A percentile compares a stretch with the other conserved stretches of the same genome.
phyloP scores from a whole-genome alignment of 768 basidiomycete genomes.

The Paxillus involutus region DNA sequence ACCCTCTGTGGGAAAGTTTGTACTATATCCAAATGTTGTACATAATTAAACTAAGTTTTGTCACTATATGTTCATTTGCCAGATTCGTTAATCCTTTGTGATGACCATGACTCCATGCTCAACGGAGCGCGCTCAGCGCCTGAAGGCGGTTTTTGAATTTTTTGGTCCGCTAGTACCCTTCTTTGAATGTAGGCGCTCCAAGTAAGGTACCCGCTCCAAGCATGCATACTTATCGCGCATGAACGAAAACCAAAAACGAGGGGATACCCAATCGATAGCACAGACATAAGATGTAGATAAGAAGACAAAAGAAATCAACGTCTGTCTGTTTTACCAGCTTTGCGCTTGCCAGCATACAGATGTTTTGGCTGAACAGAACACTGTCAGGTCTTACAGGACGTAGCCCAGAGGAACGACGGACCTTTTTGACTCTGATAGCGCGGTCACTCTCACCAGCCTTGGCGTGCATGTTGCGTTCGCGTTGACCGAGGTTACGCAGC shows the following conservation, averaged over 20 bases:
- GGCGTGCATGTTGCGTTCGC: constrained; percentile 83
- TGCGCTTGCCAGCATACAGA: constrained; percentile 82
- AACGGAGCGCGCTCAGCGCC: too few species aligned
- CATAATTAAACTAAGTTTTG: too few species aligned
- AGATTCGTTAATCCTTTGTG: too few species aligned
- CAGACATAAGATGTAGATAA: not conserved
- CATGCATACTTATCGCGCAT: not conserved
- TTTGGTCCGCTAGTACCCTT: too few species aligned
- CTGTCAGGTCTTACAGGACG: not conserved
- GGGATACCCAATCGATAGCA: constrained; percentile 5
- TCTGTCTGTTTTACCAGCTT: constrained; percentile 80
- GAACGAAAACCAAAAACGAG: not conserved
- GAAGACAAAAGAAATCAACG: constrained; percentile 40
- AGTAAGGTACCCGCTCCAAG: not conserved
- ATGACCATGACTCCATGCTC: too few species aligned
- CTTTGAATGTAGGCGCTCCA: too few species aligned
- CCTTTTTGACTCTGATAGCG: constrained; percentile 81
- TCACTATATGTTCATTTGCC: too few species aligned
- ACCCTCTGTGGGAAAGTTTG: too few species aligned
- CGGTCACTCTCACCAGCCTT: constrained; percentile 92
- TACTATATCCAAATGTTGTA: too few species aligned
- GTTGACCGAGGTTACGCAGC: constrained; percentile 83
- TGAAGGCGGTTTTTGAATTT: too few species aligned
- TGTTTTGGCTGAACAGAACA: constrained; percentile 68
- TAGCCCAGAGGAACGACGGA: constrained; percentile 32